Base-by-base conservation (phyloP, 148 eudicot species). In the Diospyros lotus region DNA sequence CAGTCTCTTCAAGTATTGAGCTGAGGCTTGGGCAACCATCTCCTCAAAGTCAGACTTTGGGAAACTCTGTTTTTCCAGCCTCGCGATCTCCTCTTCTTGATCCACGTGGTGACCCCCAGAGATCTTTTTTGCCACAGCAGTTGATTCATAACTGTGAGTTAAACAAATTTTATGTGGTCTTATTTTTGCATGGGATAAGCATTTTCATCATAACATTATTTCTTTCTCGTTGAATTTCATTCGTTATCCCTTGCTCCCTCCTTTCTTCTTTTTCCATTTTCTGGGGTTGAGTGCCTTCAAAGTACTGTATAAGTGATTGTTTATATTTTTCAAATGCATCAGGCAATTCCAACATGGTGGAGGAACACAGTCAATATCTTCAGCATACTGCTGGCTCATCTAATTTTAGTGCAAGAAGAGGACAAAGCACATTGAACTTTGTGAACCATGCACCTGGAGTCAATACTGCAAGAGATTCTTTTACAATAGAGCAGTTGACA, bases 1-100 rank as follows among this genome's bases (percentile, higher is more conserved):
- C 71, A 69, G 63, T 78, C 78, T 73, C 88, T 61, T 89, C 91
- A 39, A 82, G 81, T 63, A 72, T 75, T 73, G 94, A 86, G 64
- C 85, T 90, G 78, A 86, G 86, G 76, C 91, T 90, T 81, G 91
- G 91, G 65, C 91, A 90, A 73, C 91, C 89, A 76, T 85, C 88
- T 84, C 83, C 84, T 62, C 85, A 72, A 71, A 68, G 78, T 77
- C 76, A 72, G 80, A 60, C 79, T 77, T 55, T 77, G 55, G 86
- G 86, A 75, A 77, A 75, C 54, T 44, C 81, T 66, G 41, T 39
- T 69, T 53, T 55, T 50, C 75, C 84, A 55, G 68, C 70, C 67
- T 48, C 75, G 45, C 65, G 68, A 70, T 67, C 83, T 77, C 77
- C 77, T 67, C 70, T 68, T 3, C 11, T 58, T 73, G 58, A 64